These are phyloP conservation scores for Naganishia randhawae DNA, from an alignment of 768 basidiomycete species.

Conservation along the genomic window DNA sequence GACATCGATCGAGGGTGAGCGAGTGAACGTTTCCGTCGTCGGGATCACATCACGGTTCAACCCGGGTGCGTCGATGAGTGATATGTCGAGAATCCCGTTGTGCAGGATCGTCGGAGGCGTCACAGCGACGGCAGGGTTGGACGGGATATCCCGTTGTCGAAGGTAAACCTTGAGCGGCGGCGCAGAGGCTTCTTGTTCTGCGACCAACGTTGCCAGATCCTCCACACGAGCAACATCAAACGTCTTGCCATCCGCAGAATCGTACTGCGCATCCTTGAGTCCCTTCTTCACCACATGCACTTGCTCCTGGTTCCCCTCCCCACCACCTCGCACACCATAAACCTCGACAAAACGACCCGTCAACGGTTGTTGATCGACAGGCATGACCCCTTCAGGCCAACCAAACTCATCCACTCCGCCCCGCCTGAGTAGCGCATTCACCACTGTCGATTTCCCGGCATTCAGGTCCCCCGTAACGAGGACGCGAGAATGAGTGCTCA, in stretches of 20 bases:
- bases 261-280: constrained; percentile 55
- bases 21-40: constrained; percentile 90
- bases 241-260: constrained; percentile 67
- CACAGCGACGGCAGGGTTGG: background rate
- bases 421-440: constrained; percentile 86
- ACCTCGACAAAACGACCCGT: constrained; percentile 98
- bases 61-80: constrained; percentile 96
- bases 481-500: constrained; percentile 90
- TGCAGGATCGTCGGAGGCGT: constrained; percentile 84
- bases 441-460: constrained; percentile 96
- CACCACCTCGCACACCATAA: constrained; percentile 65
- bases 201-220: constrained; percentile 74
- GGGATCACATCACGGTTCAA: constrained; percentile 91
- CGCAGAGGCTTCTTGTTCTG: constrained; percentile 62
- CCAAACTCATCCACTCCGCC: constrained; percentile 51
- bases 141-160: constrained; percentile 48
- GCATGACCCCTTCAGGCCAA: constrained; percentile 61
- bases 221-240: constrained; percentile 65
- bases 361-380: constrained; percentile 95
- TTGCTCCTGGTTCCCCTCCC: constrained; percentile 58
- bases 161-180: constrained; percentile 84
- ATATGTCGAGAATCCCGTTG: constrained; percentile 94
- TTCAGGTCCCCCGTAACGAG: constrained; percentile 97
- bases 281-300: constrained; percentile 67
- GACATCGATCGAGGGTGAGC: constrained; percentile 97